These are phyloP conservation scores for Debaryomycetaceae sp. DNA, from an alignment of 1,139 yeast genomes.

Conservation along the genomic window DNA sequence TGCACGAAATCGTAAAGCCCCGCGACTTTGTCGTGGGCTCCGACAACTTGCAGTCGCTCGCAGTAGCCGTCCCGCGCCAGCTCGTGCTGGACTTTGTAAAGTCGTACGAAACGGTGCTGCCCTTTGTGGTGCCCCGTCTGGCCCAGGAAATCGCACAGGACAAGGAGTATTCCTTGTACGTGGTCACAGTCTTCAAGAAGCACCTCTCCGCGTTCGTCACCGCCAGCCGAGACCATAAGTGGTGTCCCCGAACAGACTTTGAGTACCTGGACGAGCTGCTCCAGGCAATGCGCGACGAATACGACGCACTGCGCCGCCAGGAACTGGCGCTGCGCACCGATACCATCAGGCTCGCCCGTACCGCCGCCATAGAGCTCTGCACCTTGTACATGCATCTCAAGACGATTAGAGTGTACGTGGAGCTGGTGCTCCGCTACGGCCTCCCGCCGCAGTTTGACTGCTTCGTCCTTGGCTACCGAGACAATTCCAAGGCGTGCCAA, in stretches of 20 bases:
- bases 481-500: constrained; percentile 30
- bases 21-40: constrained; percentile 77
- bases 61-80: constrained; percentile 77
- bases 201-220: constrained; percentile 57
- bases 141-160: constrained; percentile 65
- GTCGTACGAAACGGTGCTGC: constrained; percentile 64
- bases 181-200: constrained; percentile 80
- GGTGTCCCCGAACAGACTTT: constrained; percentile 85
- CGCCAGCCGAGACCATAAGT: constrained; percentile 74
- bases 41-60: constrained; percentile 73
- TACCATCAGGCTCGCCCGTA: constrained; percentile 67
- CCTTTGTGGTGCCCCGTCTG: constrained; percentile 86
- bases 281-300: constrained; percentile 66
- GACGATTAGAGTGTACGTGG: constrained; percentile 44
- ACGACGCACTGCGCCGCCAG: constrained; percentile 58
- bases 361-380: constrained; percentile 80
- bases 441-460: constrained; percentile 86
- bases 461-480: constrained; percentile 37
- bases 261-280: constrained; percentile 72
- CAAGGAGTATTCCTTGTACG: constrained; percentile 59
- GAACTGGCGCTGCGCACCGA: constrained; percentile 73
- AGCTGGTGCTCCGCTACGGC: constrained; percentile 82
- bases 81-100: constrained; percentile 48
- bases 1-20: constrained; percentile 80
- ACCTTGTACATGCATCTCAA: constrained; percentile 86